Base-by-base conservation (phyloP, 257 asterid species). In the Prunella vulgaris region DNA sequence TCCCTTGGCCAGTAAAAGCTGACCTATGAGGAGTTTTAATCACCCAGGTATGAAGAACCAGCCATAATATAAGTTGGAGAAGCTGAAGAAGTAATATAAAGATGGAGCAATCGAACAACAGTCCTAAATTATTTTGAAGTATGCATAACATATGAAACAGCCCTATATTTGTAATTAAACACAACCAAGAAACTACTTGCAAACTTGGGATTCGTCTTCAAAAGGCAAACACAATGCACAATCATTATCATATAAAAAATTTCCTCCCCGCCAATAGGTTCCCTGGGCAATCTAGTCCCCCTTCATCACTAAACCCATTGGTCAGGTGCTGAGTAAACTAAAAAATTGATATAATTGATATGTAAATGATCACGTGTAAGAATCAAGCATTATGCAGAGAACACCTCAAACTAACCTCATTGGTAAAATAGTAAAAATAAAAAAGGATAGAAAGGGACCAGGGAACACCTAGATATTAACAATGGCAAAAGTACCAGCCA, bases 1-100 rank as follows among this genome's bases (percentile, higher is more conserved):
- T 70, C 99, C 97, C 82, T 87, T 94, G 63, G 97, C 99, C 81
- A 94, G 88, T 63, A 91, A 86, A 74, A 91, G 97, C 84, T 94
- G 99, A 61, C 99, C 99, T 93, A 85, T 53, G 72, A 70, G 75
- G 60, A 73, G 69, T 69, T 54, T 5, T 28, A 25, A 70, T 74
- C 69, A 60, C 56, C 59, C 75, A 79, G 57, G 69, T 17, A 51
- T 30, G 64, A 72, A 32, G 42, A 61, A 46, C 33, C 17, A 72
- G 33, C 68, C 38, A 60, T 68, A 25, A 61, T 40, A 64, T 33
- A 38, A 74, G 63, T 51, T 32, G 40, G 76, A 30, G 30, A 42
- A 38, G 51, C 59, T 52, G 28, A 17, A 52, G 59, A 37, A 51
- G 22, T 32, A 8, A 61, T 60, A 33, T 21, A 63, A 70, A 5